Conservation (phyloP, 495 filamentous ascomycete species). For the Tuber calosporum region DNA sequence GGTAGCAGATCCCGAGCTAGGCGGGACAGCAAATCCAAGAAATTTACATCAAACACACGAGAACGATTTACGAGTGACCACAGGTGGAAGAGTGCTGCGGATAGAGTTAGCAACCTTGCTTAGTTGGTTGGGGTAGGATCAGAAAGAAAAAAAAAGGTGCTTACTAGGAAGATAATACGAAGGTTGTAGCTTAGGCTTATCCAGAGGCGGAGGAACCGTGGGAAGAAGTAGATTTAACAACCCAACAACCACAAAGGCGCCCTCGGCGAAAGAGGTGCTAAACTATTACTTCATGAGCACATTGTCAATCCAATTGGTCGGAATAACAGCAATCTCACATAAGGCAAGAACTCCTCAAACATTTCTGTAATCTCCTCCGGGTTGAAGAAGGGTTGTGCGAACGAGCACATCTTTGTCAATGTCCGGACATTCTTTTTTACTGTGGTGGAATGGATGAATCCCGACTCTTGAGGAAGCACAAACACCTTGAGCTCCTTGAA, state of each 20-base stretch:
- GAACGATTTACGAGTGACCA: slow-evolving; percentile 92
- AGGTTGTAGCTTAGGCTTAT: slow-evolving; percentile 64
- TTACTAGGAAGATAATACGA: slow-evolving; percentile 68
- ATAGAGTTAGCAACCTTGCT: slow-evolving; percentile 15
- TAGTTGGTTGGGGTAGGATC: neutral
- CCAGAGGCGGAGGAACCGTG: slow-evolving; percentile 66
- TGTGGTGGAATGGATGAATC: slow-evolving; percentile 56
- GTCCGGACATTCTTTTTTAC: slow-evolving; percentile 63
- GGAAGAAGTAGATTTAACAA: slow-evolving; percentile 80
- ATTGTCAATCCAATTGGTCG: neutral
- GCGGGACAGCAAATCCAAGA: slow-evolving; percentile 82
- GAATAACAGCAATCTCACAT: slow-evolving; percentile 32
- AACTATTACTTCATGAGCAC: slow-evolving; percentile 50
- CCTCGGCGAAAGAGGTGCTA: slow-evolving; percentile 81
- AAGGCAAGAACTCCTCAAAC: slow-evolving; percentile 91
- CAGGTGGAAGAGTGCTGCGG: slow-evolving; percentile 74
- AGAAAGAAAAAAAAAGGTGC: slow-evolving; percentile 13
- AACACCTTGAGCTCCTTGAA: slow-evolving; percentile 85
- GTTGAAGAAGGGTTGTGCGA: slow-evolving; percentile 87
- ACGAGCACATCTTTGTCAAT: slow-evolving; percentile 77
- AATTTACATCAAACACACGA: slow-evolving; percentile 75
- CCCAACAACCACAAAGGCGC: slow-evolving; percentile 80
- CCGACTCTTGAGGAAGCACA: slow-evolving; percentile 74
- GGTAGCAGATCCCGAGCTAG: slow-evolving; percentile 73
- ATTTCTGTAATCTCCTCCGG: slow-evolving; percentile 76